These are phyloP conservation scores for Blechomonas ayalai DNA, from an alignment of 208 protist genomes.

Conservation along the genomic window DNA sequence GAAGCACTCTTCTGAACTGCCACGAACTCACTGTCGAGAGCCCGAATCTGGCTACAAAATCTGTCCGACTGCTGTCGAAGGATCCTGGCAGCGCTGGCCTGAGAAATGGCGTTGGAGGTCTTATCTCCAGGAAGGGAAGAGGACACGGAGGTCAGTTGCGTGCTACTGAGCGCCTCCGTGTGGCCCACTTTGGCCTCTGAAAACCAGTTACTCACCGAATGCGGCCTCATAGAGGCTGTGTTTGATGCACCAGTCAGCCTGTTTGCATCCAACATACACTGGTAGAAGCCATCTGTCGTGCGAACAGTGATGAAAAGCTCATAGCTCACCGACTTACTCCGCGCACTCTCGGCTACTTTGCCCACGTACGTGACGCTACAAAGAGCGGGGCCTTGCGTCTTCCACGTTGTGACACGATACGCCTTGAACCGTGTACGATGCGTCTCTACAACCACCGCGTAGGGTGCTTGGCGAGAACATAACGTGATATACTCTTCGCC, in stretches of 20 bases:
- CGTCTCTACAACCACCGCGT: conserved; percentile 74
- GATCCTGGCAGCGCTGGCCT: conserved; percentile 53
- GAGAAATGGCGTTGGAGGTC: conserved; percentile 55
- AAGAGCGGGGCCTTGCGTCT: conserved; percentile 41
- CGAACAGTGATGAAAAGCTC: conserved; percentile 74
- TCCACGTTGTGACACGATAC: conserved; percentile 80
- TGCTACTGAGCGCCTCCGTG: conserved; percentile 8
- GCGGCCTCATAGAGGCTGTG: conserved; percentile 10
- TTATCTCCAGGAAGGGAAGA: conserved; percentile 75
- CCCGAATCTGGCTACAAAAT: conserved; percentile 66
- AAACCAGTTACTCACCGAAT: conserved; percentile 66
- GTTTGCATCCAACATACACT: conserved; percentile 65
- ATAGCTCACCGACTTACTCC: conserved; percentile 65
- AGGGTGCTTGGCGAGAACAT: conserved; percentile 34
- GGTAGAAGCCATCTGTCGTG: conserved; percentile 58
- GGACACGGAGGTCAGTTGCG: conserved; percentile 56
- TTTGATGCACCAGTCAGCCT: conserved; percentile 66
- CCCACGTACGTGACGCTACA: conserved; percentile 62
- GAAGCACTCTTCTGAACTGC: conserved; percentile 64
- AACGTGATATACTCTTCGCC: conserved; percentile 87
- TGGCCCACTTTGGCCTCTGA: conserved; percentile 8
- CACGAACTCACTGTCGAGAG: conserved; percentile 60
- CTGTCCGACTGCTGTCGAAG: conserved; percentile 56
- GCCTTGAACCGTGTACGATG: conserved; percentile 70
- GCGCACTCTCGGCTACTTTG: conserved; percentile 57